These are phyloP conservation scores for Yamadazyma endophytica DNA, from an alignment of 805 yeast species.

Conservation along the genomic window DNA sequence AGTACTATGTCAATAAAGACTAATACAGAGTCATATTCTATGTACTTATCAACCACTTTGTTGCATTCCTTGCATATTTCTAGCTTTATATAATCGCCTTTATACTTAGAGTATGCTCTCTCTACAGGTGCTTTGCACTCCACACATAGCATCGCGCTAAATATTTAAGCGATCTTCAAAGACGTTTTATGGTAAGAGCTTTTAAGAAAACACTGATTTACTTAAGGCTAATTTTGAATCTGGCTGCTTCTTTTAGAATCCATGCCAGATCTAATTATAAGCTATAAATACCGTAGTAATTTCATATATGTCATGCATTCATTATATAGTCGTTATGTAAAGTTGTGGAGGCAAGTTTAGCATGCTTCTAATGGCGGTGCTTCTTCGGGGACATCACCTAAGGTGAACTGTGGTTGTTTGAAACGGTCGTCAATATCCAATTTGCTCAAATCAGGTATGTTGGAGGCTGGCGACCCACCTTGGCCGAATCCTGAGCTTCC, in stretches of 20 bases:
- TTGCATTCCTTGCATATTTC: conserved; percentile 73
- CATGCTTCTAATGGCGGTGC: conserved; percentile 52
- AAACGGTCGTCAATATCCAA: conserved; percentile 39
- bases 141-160: conserved; percentile 80
- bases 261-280: no score
- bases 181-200: no score
- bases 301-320: no score
- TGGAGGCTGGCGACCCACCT: no score
- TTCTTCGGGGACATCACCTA: conserved; percentile 67
- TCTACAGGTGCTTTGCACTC: conserved; percentile 71
- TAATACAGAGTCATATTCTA: conserved; percentile 83
- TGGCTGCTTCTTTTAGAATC: no score
- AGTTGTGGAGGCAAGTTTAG: no score
- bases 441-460: no score
- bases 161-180: no score
- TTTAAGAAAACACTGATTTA: no score
- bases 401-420: conserved; percentile 39
- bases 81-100: conserved; percentile 73
- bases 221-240: no score
- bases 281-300: no score
- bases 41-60: conserved; percentile 80
- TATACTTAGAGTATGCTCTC: conserved; percentile 65
- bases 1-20: conserved; percentile 79
- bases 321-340: no score
- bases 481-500: background rate